Conservation (phyloP, 2,329 filamentous ascomycete species). For the Diaporthe helianthi region DNA sequence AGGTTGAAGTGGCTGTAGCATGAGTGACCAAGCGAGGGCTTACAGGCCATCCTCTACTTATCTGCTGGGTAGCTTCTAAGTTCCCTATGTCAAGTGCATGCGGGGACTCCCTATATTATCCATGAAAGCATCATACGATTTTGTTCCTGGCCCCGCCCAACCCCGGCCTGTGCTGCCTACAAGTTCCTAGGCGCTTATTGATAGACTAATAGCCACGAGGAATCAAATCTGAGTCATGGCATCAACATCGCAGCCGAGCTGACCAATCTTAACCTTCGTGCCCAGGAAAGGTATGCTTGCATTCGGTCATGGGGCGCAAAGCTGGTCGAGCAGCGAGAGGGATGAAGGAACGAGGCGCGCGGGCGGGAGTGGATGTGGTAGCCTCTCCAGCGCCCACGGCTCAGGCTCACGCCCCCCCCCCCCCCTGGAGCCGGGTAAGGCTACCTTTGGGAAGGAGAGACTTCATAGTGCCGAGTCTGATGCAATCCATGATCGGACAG, state of each 20-base stretch:
- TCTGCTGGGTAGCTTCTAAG: not conserved
- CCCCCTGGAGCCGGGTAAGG: too few relatives aligned
- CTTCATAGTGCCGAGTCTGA: not conserved
- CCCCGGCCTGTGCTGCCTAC: not conserved
- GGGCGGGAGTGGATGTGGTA: not conserved
- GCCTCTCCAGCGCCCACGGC: not conserved
- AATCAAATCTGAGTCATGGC: conserved; percentile 13
- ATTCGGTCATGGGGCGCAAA: not conserved
- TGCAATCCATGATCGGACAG: not conserved
- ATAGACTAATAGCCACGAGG: not conserved
- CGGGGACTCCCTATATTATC: not conserved
- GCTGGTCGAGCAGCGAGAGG: too few relatives aligned
- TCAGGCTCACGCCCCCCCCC: too few relatives aligned
- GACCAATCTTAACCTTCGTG: not conserved
- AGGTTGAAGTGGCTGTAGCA: too few relatives aligned
- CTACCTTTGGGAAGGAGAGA: not conserved
- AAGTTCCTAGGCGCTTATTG: not conserved
- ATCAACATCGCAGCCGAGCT: not conserved
- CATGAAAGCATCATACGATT: not conserved
- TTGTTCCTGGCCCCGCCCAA: too few relatives aligned
- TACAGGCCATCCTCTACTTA: too few relatives aligned
- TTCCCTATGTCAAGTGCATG: not conserved
- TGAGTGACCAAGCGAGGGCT: not conserved
- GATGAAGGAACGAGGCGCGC: too few relatives aligned
- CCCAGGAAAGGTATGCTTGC: not conserved